These are phyloP conservation scores for Zizania latifolia DNA, from an alignment of 176 grass and related monocot species.

Conservation along the genomic window DNA sequence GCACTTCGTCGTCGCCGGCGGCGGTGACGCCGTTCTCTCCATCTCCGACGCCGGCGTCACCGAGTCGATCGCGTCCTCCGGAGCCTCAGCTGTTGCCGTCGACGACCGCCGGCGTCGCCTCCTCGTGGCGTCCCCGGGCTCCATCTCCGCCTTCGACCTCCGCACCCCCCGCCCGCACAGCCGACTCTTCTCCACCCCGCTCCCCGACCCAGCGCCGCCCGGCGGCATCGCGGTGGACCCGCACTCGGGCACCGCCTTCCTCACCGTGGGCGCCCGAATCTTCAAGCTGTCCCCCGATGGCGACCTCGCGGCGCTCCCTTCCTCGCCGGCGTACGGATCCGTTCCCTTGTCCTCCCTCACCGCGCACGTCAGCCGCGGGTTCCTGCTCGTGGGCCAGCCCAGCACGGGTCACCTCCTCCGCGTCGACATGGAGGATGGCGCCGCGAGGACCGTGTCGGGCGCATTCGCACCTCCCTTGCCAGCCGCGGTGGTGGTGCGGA, in stretches of 20 bases:
- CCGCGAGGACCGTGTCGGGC: constrained; percentile 24
- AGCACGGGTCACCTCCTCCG: constrained; percentile 49
- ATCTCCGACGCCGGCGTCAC: constrained; percentile 79
- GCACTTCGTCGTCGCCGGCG: constrained; percentile 72
- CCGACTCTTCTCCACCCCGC: constrained; percentile 39
- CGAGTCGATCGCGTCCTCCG: constrained; percentile 42
- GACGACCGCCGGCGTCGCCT: constrained; percentile 62
- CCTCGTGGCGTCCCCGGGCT: constrained; percentile 43
- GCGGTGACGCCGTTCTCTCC: constrained; percentile 41
- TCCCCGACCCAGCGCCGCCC: constrained; percentile 33
- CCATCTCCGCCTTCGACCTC: constrained; percentile 60
- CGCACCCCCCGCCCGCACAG: constrained; percentile 53
- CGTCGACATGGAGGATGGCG: constrained; percentile 62
- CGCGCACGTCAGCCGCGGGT: constrained; percentile 60
- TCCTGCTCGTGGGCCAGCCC: constrained; percentile 59
- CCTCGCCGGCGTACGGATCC: constrained; percentile 31
- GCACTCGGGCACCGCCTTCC: constrained; percentile 45
- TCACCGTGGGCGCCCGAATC: constrained; percentile 49
- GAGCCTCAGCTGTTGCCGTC: constrained; percentile 29
- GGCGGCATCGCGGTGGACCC: constrained; percentile 69
- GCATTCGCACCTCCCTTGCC: constrained; percentile 13
- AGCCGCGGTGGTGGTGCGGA: constrained; percentile 46
- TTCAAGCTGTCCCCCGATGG: constrained; percentile 47
- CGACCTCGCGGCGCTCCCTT: constrained; percentile 27
- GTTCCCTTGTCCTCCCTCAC: constrained; percentile 35